Percentiles rank a stretch among this genome's conserved stretches.
phyloP scores from a whole-genome alignment of 1,284 basidiomycete species.

The Apiotrichum gamsii region DNA sequence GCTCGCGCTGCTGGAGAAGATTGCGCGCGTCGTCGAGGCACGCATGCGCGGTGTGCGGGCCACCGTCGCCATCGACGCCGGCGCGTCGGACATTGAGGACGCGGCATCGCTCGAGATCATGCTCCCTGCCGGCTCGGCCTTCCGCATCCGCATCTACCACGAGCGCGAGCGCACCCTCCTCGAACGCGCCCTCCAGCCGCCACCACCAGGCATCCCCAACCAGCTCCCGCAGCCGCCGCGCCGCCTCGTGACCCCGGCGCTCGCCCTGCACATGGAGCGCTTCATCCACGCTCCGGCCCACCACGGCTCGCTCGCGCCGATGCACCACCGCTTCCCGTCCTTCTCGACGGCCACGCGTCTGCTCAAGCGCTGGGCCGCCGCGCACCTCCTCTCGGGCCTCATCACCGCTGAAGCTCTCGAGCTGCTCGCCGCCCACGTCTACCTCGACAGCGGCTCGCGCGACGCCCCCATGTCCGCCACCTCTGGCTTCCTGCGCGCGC shows the following conservation, averaged over 20 bases:
- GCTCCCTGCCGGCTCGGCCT: constrained; percentile 78
- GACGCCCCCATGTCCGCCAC: constrained; percentile 49
- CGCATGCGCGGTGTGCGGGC: constrained; percentile 52
- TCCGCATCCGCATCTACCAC: constrained; percentile 76
- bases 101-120: constrained; percentile 68
- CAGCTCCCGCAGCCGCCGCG: constrained; percentile 39
- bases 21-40: constrained; percentile 60
- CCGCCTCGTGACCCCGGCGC: constrained; percentile 55
- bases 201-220: constrained; percentile 25
- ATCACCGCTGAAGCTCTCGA: constrained; percentile 72
- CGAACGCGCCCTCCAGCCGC: constrained; percentile 57
- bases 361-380: constrained; percentile 84
- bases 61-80: constrained; percentile 54
- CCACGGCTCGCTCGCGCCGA: constrained; percentile 71
- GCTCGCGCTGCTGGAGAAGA: constrained; percentile 78
- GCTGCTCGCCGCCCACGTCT: constrained; percentile 65
- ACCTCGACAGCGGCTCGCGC: constrained; percentile 47
- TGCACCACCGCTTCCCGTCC: constrained; percentile 72
- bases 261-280: constrained; percentile 59
- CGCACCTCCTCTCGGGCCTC: constrained; percentile 76
- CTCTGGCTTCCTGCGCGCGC: constrained; percentile 69
- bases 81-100: constrained; percentile 61
- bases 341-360: constrained; percentile 80
- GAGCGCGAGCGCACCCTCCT: constrained; percentile 77
- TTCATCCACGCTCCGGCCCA: constrained; percentile 78